Conservation (phyloP, 441 rosid genomes). For the Rhodomyrtus psidioides region DNA sequence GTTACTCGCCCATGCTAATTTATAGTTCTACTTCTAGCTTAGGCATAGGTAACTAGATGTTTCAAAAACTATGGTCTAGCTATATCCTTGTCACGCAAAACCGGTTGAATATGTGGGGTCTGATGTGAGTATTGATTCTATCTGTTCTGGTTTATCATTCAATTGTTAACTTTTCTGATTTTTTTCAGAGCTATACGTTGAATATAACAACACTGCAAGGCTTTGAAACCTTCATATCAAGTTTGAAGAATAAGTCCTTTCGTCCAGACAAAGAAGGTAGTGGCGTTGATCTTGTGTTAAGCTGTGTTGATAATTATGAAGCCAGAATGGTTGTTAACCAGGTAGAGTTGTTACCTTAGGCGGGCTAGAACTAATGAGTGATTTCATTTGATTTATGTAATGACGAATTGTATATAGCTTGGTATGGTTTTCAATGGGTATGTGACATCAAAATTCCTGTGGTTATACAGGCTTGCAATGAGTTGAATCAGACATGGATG, state of each 20-base stretch:
- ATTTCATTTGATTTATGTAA: neutral
- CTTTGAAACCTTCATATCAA: slow-evolving; percentile 76
- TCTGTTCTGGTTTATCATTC: neutral
- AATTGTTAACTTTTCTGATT: neutral
- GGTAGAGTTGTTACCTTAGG: slow-evolving; percentile 30
- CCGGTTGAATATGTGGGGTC: neutral
- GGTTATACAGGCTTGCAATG: slow-evolving; percentile 81
- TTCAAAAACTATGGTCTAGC: neutral
- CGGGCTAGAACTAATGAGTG: neutral
- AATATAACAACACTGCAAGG: slow-evolving; percentile 94
- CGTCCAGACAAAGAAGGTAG: slow-evolving; percentile 62
- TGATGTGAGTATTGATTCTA: neutral
- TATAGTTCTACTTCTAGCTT: neutral
- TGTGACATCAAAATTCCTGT: neutral
- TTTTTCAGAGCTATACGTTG: slow-evolving; percentile 73
- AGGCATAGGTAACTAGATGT: neutral
- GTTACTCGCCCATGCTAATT: neutral
- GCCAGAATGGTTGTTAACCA: slow-evolving; percentile 99
- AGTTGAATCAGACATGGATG: slow-evolving; percentile 93
- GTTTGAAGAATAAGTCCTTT: slow-evolving; percentile 64
- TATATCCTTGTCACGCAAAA: neutral
- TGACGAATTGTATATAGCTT: neutral
- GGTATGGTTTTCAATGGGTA: neutral
- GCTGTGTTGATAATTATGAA: slow-evolving; percentile 97
- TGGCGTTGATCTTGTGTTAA: slow-evolving; percentile 91